Base-by-base conservation (phyloP, 495 filamentous ascomycete genomes). In the Hypoxylon rickii region DNA sequence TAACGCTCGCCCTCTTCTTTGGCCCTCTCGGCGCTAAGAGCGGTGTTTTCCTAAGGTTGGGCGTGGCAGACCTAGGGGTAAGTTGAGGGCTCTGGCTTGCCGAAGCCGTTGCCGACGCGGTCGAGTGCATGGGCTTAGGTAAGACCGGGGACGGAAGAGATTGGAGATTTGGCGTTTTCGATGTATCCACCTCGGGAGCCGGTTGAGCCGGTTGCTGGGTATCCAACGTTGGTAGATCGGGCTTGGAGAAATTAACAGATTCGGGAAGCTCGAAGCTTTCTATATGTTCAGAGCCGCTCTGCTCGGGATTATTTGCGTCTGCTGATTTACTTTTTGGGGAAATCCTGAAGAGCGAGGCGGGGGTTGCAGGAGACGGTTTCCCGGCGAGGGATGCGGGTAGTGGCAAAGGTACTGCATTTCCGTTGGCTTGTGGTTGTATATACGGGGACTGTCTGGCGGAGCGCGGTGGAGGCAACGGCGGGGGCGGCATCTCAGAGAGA, bases 301-400 rank as follows among this genome's bases (percentile, higher is more conserved):
- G 63, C 24, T 77, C 75, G 10, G 72, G 68, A 38, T 70, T 64
- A 5, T 63, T 69, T 33, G 64, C 52, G 18, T 64, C 58, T 2
- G 65, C 54, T 0, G 66, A 53, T 44, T 64, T 74, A 24, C 69
- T 70, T 42, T 65, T 74, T 8, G 80, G 78, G 17, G 77, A 78
- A 21, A 79, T 60, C 43, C 83, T 87, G 85, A 96, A 93, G 53
- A 96, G 69, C n/a, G 89, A 91, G 12, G 90, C 89, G 0, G 90
- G 90, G 1, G 90, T 94, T 15, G 88, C 89, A 12, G 90, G 86
- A 7, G 79, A 80, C 22, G 70, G 70, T 7, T 71, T 64, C 3
- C 70, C 70, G 5, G 68, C 65, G 6, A 70, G 55, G 12, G 68
- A 42, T 37, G 64, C 62, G 5, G 65, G 20, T 19, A 50, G 52